Base-by-base conservation (phyloP, 768 basidiomycete genomes). In the Tylopilus sp. region DNA sequence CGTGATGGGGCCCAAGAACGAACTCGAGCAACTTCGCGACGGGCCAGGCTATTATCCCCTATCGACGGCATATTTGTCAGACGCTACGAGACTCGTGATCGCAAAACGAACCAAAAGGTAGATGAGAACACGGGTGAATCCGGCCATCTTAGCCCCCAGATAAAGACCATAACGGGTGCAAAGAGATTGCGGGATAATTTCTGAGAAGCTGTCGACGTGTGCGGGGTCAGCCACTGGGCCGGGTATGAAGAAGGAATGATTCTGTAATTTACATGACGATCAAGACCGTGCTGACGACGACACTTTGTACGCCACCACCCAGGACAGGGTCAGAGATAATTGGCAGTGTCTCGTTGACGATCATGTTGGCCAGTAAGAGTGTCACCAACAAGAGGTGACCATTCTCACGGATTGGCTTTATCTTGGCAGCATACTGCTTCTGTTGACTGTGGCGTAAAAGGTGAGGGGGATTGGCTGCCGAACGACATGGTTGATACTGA, bases 131-230 rank as follows among this genome's bases (percentile, higher is more conserved):
- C 75, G 79, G 1, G 88, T 86, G 38, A 86, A 77, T 1, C 76
- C 75, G 0, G 86, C 91, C 86, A 91, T 88, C 62, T 89, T 88
- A 9, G 91, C 90, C 31, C 92, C 91, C 41, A 95, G 79, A 59
- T 86, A 89, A 5, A 95, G 78, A 20, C 93, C 93, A 73, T 92
- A 86, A 33, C 92, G 86, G 20, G 90, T 90, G 68, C 90, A 95
- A n/a, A 95, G 73, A 1, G 89, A 90, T 63, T 95, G 92, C 0
- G 92, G 92, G 55, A 95, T 94, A 56, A 95, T 91, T 71, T 95
- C 91, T 22, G 91, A 74, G 66, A 94, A 95, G 52, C 91, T 94
- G 59, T 33, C 36, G 39, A 43, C 48, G 5, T 9, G n/a, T 45
- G 3, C 11, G 23, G 17, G 23, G 36, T 58, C 25, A 62, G 48